Evolutionary conservation across 192 early-diverging fungal genomes (phyloP), one percentile per base, ranked within the genome.

Genomic region (Obelidium mucronatum): DNA sequence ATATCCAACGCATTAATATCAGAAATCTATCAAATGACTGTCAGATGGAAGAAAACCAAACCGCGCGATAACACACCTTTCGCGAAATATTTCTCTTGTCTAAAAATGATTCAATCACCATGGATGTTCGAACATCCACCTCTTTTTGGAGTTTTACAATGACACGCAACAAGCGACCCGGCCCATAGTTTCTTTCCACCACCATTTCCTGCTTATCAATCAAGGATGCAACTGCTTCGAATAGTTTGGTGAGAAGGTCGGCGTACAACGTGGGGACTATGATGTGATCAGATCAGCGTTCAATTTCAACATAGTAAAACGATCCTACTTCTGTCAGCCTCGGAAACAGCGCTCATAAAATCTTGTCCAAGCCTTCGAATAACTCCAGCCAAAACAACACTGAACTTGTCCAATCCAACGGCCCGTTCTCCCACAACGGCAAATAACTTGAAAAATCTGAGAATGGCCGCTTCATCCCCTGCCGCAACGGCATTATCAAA

Each of bases 71-170:
- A n/a, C n/a, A n/a, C n/a, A 88, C 84, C 81, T 85, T 85, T 40
- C 87, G 79, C 15, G 73, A 31, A 3, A 88, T 60, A 54, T 76
- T 89, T 17, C 90, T 84, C 69, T 88, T 90, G 48, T 98, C 94
- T 42, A 88, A 82, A 77, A 97, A 97, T 24, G 87, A 83, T 67
- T 95, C 91, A 30, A 99, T 59, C 28, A 97, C 87, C 69, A 90
- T 89, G 26, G 77, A 74, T 35, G 90, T 93, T 40, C 95, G 93
- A 37, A 86, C 86, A 68, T 97, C 94, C 8, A 90, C 91, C 74
- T 98, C 95, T 74, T 94, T 90, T 81, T 99, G 94, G 48, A 99
- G 76, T 28, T 91, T 78, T 80, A 94, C 92, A 51, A 98, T 94
- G 6, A 98, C 89, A 34, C 93, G 87, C 31, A 97, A 76, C 90